phyloP scores from a whole-genome alignment of 2,329 filamentous ascomycete species.

The Aspergillus cejpii region DNA sequence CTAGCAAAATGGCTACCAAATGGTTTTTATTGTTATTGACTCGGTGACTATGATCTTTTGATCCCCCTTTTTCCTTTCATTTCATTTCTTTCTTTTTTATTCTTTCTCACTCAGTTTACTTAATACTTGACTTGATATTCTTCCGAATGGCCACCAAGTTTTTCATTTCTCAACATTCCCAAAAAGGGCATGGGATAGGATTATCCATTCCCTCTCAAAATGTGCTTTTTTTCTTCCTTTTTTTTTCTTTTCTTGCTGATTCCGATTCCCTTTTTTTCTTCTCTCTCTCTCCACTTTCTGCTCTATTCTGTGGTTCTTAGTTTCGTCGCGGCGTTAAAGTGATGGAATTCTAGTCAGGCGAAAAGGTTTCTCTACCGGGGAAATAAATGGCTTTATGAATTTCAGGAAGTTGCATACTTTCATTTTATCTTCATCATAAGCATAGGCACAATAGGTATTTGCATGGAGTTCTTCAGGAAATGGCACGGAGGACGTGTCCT shows the following conservation, averaged over 20 bases:
- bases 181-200: too few species aligned
- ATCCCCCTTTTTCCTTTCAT: too few species aligned
- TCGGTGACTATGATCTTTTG: slow-evolving; percentile 1
- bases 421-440: background rate
- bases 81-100: slow-evolving; percentile 19
- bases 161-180: slow-evolving; percentile 6
- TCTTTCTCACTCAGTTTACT: slow-evolving; percentile 21
- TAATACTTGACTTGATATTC: slow-evolving; percentile 21
- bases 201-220: background rate
- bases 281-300: slow-evolving; percentile 5
- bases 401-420: slow-evolving; percentile 9
- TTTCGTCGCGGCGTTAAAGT: slow-evolving; percentile 14
- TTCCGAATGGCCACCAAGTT: background rate
- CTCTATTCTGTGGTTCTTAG: slow-evolving; percentile 2
- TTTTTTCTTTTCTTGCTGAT: slow-evolving; percentile 11
- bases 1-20: too few species aligned
- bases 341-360: slow-evolving; percentile 7
- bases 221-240: slow-evolving; percentile 6
- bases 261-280: slow-evolving; percentile 4
- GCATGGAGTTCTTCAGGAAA: too few species aligned
- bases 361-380: slow-evolving; percentile 8
- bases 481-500: too few species aligned
- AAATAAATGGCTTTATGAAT: slow-evolving; percentile 19
- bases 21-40: too few species aligned
- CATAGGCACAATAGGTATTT: too few species aligned